phyloP scores from a whole-genome alignment of 1,284 basidiomycete genomes.

The Chondrostereum purpureum region DNA sequence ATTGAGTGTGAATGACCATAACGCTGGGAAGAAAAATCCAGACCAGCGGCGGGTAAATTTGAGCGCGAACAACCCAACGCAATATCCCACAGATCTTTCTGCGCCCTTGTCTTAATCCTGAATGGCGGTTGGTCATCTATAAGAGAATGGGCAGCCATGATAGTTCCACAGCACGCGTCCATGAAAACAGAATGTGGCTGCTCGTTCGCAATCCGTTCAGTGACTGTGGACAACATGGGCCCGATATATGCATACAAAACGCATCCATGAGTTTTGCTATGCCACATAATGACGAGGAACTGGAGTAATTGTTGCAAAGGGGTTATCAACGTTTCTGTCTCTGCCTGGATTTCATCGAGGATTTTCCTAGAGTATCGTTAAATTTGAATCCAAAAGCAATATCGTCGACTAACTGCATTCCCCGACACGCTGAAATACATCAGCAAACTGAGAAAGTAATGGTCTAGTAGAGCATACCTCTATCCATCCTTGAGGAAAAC shows the following conservation, averaged over 20 bases:
- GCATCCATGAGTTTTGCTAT: conserved; percentile 17
- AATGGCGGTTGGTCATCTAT: conserved; percentile 14
- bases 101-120: conserved; percentile 12
- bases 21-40: too few species aligned
- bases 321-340: too few species aligned
- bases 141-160: conserved; percentile 24
- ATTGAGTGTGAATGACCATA: too few species aligned
- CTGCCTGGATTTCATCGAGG: too few species aligned
- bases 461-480: conserved; percentile 21
- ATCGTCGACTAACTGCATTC: too few species aligned
- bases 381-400: too few species aligned
- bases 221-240: conserved; percentile 21
- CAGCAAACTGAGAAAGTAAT: neutral
- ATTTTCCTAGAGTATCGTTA: too few species aligned
- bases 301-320: conserved; percentile 19
- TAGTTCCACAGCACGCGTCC: conserved; percentile 20
- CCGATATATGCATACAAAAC: conserved; percentile 17
- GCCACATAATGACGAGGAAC: conserved; percentile 29
- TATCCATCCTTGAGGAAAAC: conserved; percentile 21
- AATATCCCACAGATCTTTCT: conserved; percentile 23
- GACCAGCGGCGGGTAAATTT: conserved; percentile 29
- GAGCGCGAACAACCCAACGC: conserved; percentile 18
- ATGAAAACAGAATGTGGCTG: conserved; percentile 8
- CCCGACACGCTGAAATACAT: too few species aligned
- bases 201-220: conserved; percentile 17